Evolutionary conservation across 1,139 yeast genomes (phyloP).

Genomic region (Candida tetrigidarum): DNA sequence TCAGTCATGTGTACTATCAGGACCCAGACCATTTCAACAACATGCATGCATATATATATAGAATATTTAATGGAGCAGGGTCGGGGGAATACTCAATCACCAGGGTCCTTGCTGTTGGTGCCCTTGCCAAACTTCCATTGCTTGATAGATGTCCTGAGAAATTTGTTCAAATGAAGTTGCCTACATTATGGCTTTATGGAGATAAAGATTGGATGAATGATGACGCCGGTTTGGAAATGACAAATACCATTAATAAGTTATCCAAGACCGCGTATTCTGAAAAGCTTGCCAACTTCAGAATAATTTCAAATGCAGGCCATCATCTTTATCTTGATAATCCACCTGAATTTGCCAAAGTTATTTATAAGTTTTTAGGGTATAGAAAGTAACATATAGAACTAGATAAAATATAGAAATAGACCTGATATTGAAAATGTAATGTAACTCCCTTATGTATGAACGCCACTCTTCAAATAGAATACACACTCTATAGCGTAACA

Average conservation of each 20-base stretch:
- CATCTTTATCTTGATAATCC: conserved; percentile 81
- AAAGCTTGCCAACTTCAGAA: conserved; percentile 38
- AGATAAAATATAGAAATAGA: no score
- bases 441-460: no score
- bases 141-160: conserved; percentile 46
- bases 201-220: conserved; percentile 55
- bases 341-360: conserved; percentile 30
- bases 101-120: conserved; percentile 43
- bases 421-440: no score
- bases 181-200: conserved; percentile 51
- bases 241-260: conserved; percentile 41
- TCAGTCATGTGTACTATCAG: conserved; percentile 34
- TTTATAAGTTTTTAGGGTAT: conserved; percentile 40
- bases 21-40: conserved; percentile 37
- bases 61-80: conserved; percentile 45
- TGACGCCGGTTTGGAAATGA: conserved; percentile 46
- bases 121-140: conserved; percentile 46
- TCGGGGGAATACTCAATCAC: conserved; percentile 53
- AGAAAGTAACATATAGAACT: no score
- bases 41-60: conserved; percentile 47
- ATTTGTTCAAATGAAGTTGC: conserved; percentile 41
- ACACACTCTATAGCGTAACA: no score
- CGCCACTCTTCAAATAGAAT: no score
- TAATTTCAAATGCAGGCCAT: conserved; percentile 69
- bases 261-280: conserved; percentile 21